Evolutionary conservation across 306 rosid genomes (phyloP), one percentile per base, ranked within the genome.

Genomic region (Dalbergia cultrata): DNA sequence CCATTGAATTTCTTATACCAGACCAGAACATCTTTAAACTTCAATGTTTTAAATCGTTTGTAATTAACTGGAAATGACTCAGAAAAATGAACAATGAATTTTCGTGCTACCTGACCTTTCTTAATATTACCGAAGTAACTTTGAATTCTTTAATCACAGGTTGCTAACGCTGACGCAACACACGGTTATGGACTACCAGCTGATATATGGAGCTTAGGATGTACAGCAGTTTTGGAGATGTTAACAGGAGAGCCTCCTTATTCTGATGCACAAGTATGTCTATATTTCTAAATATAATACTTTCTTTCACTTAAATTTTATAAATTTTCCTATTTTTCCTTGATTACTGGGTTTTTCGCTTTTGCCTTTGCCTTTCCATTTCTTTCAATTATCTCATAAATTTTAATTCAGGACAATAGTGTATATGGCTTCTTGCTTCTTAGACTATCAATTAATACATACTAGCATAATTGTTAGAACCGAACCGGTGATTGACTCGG

Each of bases 161-260:
- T 87, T 75, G 88, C 84, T 41, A 87, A 87, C 0, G 22, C 80
- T 33, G 52, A 64, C 71, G 67, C 44, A 81, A 67, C 44, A 21
- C 86, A 74, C 13, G 82, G 88, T 34, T 87, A 81, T 79, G 90
- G 90, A 53, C 75, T 78, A 45, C 83, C 85, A 65, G 90, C 88
- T 35, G 90, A 87, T 75, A 87, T 84, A 57, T 87, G 90, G 90
- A 84, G 90, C 88, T 85, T 87, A 54, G 90, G 90, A 65, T 87
- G 90, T 70, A 81, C 88, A 21, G 88, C 88, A 21, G 88, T 87
- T 37, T 79, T 87, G 49, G 90, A 87, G 80, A 87, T 87, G 90
- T 75, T 87, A 72, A 84, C 85, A 0, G 68, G 85, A 45, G 75
- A 71, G 56, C 86, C 84, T 81, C 90, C 90, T 39, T 87, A 87